phyloP scores from a whole-genome alignment of 176 grass and related monocot species.

The Avena sativa region DNA sequence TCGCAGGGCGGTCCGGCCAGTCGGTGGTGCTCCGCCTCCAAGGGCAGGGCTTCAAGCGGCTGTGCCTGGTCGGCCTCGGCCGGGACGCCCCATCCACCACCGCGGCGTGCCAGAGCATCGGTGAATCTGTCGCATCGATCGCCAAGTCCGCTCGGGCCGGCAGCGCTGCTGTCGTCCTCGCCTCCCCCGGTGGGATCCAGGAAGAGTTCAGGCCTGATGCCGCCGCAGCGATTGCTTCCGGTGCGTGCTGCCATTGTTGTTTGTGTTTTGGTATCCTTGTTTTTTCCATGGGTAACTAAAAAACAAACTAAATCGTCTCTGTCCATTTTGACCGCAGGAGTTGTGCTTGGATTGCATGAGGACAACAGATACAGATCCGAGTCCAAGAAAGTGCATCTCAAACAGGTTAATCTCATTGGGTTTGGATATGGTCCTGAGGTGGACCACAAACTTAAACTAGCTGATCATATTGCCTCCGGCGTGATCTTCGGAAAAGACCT shows the following conservation, averaged over 20 bases:
- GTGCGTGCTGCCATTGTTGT: slow-evolving; percentile 25
- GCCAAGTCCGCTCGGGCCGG: slow-evolving; percentile 73
- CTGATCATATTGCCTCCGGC: slow-evolving; percentile 69
- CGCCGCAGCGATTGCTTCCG: slow-evolving; percentile 72
- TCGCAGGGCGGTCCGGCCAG: slow-evolving; percentile 78
- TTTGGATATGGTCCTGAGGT: slow-evolving; percentile 67
- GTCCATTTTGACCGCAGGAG: slow-evolving; percentile 58
- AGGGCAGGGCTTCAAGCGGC: slow-evolving; percentile 77
- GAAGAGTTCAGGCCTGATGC: slow-evolving; percentile 59
- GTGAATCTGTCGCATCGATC: slow-evolving; percentile 63
- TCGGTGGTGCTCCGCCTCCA: slow-evolving; percentile 72
- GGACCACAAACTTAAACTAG: slow-evolving; percentile 67
- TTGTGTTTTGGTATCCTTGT: neutral
- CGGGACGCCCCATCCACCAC: slow-evolving; percentile 51
- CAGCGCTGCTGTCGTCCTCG: slow-evolving; percentile 67
- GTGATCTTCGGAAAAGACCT: slow-evolving; percentile 96
- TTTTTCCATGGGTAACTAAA: neutral
- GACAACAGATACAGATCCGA: slow-evolving; percentile 90
- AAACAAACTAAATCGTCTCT: neutral
- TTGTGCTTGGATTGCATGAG: slow-evolving; percentile 76
- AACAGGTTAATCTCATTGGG: slow-evolving; percentile 80
- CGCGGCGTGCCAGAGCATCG: slow-evolving; percentile 53
- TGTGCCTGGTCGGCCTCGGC: slow-evolving; percentile 74
- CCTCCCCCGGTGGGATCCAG: slow-evolving; percentile 50
- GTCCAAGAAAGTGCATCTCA: slow-evolving; percentile 69